Evolutionary conservation across 805 yeast genomes (phyloP).

Genomic region (Zygotorulaspora danielsina): DNA sequence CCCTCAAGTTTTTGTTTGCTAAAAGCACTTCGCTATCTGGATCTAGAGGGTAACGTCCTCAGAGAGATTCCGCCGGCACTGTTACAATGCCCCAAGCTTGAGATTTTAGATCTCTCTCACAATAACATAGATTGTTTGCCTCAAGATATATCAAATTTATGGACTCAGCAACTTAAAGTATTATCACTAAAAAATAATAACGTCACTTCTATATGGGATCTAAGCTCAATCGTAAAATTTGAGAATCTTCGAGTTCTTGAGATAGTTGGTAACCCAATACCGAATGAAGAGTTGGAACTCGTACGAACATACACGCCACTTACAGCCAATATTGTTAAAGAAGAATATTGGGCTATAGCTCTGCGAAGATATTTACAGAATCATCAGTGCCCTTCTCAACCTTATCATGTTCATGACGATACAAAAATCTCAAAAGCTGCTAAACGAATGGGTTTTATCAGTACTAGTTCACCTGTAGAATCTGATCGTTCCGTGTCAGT

Average conservation of each 20-base stretch:
- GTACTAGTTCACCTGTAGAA: conserved; percentile 16
- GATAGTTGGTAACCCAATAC: conserved; percentile 51
- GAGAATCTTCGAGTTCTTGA: conserved; percentile 54
- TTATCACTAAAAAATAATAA: conserved; percentile 59
- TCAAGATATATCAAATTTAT: conserved; percentile 34
- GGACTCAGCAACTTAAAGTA: conserved; percentile 47
- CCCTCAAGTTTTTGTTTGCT: conserved; percentile 47
- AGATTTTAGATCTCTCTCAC: conserved; percentile 60
- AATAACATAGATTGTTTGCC: conserved; percentile 53
- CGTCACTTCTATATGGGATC: conserved; percentile 40
- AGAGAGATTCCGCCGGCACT: conserved; percentile 48
- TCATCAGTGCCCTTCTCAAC: conserved; percentile 16
- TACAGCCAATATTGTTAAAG: conserved; percentile 38
- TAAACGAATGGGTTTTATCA: conserved; percentile 69
- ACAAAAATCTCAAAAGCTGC: conserved; percentile 51
- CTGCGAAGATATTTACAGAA: conserved; percentile 28
- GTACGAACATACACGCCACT: conserved; percentile 37
- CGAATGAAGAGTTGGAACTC: conserved; percentile 48
- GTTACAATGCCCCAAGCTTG: conserved; percentile 42
- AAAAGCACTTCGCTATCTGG: conserved; percentile 52
- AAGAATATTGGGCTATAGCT: conserved; percentile 38
- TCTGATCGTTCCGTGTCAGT: conserved; percentile 8
- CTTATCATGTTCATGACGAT: conserved; percentile 8
- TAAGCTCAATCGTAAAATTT: conserved; percentile 54
- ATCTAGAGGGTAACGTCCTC: conserved; percentile 59